Percentiles rank a stretch among this genome's conserved stretches.
Evolutionary conservation across 202 grass and related monocot genomes (phyloP).

Genomic region (Brachypodium distachyon): DNA sequence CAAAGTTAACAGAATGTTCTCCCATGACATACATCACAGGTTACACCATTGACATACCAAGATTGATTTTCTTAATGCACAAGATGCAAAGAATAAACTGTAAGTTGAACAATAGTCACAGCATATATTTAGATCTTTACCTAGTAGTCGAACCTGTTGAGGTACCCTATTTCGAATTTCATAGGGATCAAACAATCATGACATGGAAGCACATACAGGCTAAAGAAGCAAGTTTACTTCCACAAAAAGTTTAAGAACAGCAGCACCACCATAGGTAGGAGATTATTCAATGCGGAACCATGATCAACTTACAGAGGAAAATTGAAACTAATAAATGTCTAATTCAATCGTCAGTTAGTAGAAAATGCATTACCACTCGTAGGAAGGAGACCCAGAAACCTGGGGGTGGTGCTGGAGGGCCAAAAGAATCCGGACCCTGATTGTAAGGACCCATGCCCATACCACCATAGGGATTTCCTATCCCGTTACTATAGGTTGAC

Average conservation of each 20-base stretch:
- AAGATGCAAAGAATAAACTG: not conserved
- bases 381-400: slow-evolving; percentile 87
- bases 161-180: no score
- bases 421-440: slow-evolving; percentile 64
- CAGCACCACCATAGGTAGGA: not conserved
- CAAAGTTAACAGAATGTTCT: not conserved
- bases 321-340: slow-evolving; percentile 6
- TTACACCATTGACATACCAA: not conserved
- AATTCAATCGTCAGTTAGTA: not conserved
- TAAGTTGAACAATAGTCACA: not conserved
- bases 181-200: not conserved
- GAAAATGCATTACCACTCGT: slow-evolving; percentile 53
- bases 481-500: slow-evolving; percentile 40
- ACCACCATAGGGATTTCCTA: slow-evolving; percentile 48
- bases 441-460: slow-evolving; percentile 51
- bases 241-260: not conserved
- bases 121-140: not conserved
- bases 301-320: not conserved
- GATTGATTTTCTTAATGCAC: not conserved
- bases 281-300: not conserved
- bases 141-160: not conserved
- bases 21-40: not conserved
- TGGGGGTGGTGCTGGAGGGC: slow-evolving; percentile 65
- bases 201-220: not conserved
- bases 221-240: not conserved